Evolutionary conservation across 805 yeast species (phyloP).

Genomic region (Cyberlindnera lachancei): DNA sequence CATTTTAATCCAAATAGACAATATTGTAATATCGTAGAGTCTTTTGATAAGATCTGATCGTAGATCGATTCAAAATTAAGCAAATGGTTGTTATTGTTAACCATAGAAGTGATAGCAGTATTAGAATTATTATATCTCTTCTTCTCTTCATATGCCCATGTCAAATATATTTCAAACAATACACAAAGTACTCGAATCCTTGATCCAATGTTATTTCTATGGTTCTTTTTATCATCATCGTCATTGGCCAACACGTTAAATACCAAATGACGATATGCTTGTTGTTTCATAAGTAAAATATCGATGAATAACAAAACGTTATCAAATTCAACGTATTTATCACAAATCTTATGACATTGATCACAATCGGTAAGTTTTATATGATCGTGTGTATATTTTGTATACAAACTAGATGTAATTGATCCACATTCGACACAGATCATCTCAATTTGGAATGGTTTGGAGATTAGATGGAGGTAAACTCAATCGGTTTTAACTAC

Average conservation of each 20-base stretch:
- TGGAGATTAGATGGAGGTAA: too few species aligned
- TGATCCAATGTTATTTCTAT: slow-evolving; percentile 16
- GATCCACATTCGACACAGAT: slow-evolving; percentile 84
- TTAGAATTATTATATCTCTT: slow-evolving; percentile 15
- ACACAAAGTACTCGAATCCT: slow-evolving; percentile 56
- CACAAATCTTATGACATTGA: slow-evolving; percentile 68
- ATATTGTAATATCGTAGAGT: slow-evolving; percentile 45
- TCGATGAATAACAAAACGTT: slow-evolving; percentile 79
- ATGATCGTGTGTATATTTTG: slow-evolving; percentile 67
- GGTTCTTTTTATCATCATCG: slow-evolving; percentile 1
- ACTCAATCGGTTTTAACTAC: too few species aligned
- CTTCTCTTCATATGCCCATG: slow-evolving; percentile 87
- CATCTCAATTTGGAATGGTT: too few species aligned
- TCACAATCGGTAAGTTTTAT: slow-evolving; percentile 74
- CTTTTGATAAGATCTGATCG: background rate
- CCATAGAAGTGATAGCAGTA: too few species aligned
- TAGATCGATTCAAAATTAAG: too few species aligned
- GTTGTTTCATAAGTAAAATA: slow-evolving; percentile 73
- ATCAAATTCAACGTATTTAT: slow-evolving; percentile 88
- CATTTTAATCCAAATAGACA: slow-evolving; percentile 47
- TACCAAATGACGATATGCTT: slow-evolving; percentile 81
- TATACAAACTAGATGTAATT: slow-evolving; percentile 58
- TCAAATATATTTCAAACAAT: slow-evolving; percentile 81
- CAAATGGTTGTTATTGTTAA: too few species aligned
- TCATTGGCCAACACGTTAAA: slow-evolving; percentile 47